Conservation (phyloP, 371 early-diverging fungal species). For the Mortierella sp. region DNA sequence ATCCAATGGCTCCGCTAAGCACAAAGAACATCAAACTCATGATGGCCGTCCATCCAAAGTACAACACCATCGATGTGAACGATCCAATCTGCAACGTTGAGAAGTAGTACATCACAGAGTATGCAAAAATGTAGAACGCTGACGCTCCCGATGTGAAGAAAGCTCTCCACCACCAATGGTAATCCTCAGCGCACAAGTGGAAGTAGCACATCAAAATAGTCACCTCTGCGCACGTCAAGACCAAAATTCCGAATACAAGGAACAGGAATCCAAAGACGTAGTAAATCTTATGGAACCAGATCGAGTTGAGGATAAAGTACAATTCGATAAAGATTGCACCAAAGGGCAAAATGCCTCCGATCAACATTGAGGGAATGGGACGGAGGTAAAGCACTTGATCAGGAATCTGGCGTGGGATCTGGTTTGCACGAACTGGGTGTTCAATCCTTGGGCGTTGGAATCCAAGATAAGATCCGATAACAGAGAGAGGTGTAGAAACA, state of each 20-base stretch:
- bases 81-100: constrained; percentile 79
- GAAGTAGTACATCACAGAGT: constrained; percentile 84
- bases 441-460: constrained; percentile 88
- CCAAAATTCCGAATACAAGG: constrained; percentile 82
- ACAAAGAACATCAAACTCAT: constrained; percentile 82
- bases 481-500: constrained; percentile 89
- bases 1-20: constrained; percentile 87
- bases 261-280: constrained; percentile 92
- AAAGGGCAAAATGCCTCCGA: constrained; percentile 91
- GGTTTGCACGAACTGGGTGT: constrained; percentile 90
- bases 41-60: constrained; percentile 92
- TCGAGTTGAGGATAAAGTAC: constrained; percentile 88
- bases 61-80: constrained; percentile 84
- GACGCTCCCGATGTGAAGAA: constrained; percentile 91
- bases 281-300: constrained; percentile 88
- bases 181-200: constrained; percentile 92
- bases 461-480: constrained; percentile 94
- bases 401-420: constrained; percentile 96
- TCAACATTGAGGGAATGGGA: constrained; percentile 78
- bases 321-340: constrained; percentile 91
- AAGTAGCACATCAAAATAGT: constrained; percentile 93
- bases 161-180: constrained; percentile 96
- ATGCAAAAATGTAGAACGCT: constrained; percentile 90
- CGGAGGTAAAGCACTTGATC: constrained; percentile 84
- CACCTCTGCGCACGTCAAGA: constrained; percentile 87